Evolutionary conservation across 1,284 basidiomycete genomes (phyloP).

Genomic region (Sphaerobolus stellatus): DNA sequence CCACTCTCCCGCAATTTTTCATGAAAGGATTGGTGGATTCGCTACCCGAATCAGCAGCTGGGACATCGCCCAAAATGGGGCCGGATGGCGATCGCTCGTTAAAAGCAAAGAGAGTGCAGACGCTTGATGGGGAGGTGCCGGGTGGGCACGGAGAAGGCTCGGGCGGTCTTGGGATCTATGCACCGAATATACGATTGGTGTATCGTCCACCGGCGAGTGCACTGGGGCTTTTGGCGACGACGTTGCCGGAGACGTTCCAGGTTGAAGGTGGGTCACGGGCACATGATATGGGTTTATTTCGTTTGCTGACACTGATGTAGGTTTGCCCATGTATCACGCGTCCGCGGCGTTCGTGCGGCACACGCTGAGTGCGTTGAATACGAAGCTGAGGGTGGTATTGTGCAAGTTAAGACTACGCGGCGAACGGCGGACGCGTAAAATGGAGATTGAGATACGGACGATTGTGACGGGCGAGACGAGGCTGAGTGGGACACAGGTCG

Average conservation of each 20-base stretch:
- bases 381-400: constrained; percentile 58
- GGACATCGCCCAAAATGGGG: constrained; percentile 50
- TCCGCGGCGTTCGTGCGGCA: constrained; percentile 69
- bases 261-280: constrained; percentile 57
- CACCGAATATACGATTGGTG: constrained; percentile 48
- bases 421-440: constrained; percentile 19
- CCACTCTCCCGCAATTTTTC: constrained; percentile 75
- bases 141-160: constrained; percentile 22
- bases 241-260: constrained; percentile 64
- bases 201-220: constrained; percentile 68
- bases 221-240: constrained; percentile 51
- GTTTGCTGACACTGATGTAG: constrained; percentile 32
- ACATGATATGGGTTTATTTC: not conserved
- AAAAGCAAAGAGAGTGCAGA: constrained; percentile 26
- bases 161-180: too few species aligned
- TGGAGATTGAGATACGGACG: constrained; percentile 48
- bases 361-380: constrained; percentile 70
- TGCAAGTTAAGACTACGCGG: constrained; percentile 45
- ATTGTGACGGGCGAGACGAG: constrained; percentile 56
- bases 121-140: constrained; percentile 9
- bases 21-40: constrained; percentile 59
- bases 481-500: constrained; percentile 54
- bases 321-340: constrained; percentile 66
- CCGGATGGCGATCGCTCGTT: constrained; percentile 34
- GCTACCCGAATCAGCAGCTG: too few species aligned